A percentile compares a stretch with the other conserved stretches of the same genome.
Conservation (phyloP, 1,284 basidiomycete genomes). For the Inonotus obliquus region DNA sequence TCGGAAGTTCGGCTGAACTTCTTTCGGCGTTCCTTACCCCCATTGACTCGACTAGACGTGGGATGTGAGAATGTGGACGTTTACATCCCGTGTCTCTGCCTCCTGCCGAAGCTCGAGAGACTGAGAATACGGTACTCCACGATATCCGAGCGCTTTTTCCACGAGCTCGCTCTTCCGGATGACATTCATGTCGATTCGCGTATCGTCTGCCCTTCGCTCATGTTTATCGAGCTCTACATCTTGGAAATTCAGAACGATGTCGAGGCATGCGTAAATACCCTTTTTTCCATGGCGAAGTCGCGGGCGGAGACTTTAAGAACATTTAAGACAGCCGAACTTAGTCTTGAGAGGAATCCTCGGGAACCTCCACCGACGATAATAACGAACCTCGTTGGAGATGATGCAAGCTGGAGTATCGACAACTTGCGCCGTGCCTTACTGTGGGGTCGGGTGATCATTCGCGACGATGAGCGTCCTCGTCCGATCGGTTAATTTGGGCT, state of each 20-base stretch:
- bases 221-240: neutral
- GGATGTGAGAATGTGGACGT: neutral
- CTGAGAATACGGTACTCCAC: neutral
- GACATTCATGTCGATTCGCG: too few relatives aligned
- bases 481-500: too few relatives aligned
- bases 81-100: neutral
- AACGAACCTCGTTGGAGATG: too few relatives aligned
- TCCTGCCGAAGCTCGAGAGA: neutral
- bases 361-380: too few relatives aligned
- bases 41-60: neutral
- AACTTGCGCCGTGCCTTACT: too few relatives aligned
- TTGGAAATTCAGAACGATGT: neutral
- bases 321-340: too few relatives aligned
- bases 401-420: too few relatives aligned
- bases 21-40: neutral
- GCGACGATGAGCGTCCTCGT: too few relatives aligned
- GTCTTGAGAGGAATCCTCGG: too few relatives aligned
- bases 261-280: neutral
- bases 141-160: neutral
- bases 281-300: neutral
- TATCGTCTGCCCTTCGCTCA: neutral
- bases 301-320: neutral
- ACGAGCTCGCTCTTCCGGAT: neutral
- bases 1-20: neutral
- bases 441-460: too few relatives aligned